Evolutionary conservation across 2,329 filamentous ascomycete species (phyloP), one percentile per base, ranked within the genome.

Genomic region (Zymoseptoria crescenta): DNA sequence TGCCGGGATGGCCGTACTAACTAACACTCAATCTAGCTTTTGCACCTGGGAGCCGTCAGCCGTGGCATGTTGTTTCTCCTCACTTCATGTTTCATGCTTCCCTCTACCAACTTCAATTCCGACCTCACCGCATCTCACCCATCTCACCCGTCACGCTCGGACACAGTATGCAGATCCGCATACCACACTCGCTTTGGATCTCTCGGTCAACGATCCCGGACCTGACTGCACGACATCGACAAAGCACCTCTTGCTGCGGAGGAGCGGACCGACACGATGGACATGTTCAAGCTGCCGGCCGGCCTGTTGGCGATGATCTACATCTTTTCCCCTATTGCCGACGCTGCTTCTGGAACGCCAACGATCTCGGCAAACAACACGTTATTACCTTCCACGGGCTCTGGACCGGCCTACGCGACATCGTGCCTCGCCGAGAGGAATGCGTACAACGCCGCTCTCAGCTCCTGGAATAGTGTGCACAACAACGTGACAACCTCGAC

Each of bases 231-330:
- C 4, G 8, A 2, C n/a, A 4, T 6, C 24, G 8, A n/a, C 9
- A 16, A 13, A 19, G 1, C 10, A 19, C n/a, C 51, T 19, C 24
- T n/a, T 4, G 49, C 24, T 7, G 51, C 13, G 24, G 16, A 24
- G 19, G 21, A 52, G 51, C 4, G 4, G 4, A 28, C 9, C 51
- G 24, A 27, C 51, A 27, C 24, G 30, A 57, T 59, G 55, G 59
- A 59, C 27, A 50, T 56, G 54, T 56, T 63, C 27, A 57, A 57
- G 49, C 55, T 65, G 19, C 63, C 63, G 19, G 50, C 63, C 45
- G 59, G 57, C 53, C 48, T 63, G 21, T 54, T 64, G 21, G 51
- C 63, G 52, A 55, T 56, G 35, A 45, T 58, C 16, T 59, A 59
- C 58, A 48, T 61, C 21, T 64, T 57, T 57, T 52, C 54, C 2